A percentile compares a stretch with the other conserved stretches of the same genome.
Evolutionary conservation across 441 rosid genomes (phyloP).

Genomic region (Populus hybrid): DNA sequence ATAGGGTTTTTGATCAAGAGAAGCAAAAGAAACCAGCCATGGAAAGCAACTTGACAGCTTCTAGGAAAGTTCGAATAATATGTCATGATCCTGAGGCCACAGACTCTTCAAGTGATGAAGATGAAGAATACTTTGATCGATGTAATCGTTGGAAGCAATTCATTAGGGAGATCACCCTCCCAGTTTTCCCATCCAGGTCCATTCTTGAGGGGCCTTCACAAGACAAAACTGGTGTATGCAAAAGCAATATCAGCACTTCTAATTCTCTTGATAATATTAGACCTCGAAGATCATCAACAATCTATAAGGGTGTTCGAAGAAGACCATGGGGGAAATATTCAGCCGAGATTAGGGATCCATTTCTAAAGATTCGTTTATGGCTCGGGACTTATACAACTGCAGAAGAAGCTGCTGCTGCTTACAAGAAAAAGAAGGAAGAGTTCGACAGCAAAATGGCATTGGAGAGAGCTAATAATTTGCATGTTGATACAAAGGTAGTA

Average conservation of each 20-base stretch:
- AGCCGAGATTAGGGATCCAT: constrained; percentile 44
- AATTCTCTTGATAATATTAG: constrained; percentile 10
- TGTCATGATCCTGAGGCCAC: constrained; percentile 49
- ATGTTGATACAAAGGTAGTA: not conserved
- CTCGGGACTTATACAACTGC: constrained; percentile 39
- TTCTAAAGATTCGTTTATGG: constrained; percentile 31
- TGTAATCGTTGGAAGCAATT: constrained; percentile 14
- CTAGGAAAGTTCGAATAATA: constrained; percentile 38
- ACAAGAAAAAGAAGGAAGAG: constrained; percentile 40
- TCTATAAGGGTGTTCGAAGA: constrained; percentile 40
- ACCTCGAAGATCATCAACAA: constrained; percentile 16
- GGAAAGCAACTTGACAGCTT: not conserved
- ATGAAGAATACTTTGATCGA: not conserved
- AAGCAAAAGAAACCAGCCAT: constrained; percentile 4
- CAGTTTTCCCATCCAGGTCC: not conserved
- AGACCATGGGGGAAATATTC: constrained; percentile 46
- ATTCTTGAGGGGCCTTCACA: not conserved
- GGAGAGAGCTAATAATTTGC: constrained; percentile 14
- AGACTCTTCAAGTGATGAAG: constrained; percentile 46
- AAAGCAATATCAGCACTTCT: not conserved
- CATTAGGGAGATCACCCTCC: constrained; percentile 33
- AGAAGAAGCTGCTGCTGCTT: constrained; percentile 48
- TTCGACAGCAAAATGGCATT: constrained; percentile 23
- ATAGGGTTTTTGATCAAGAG: constrained; percentile 3
- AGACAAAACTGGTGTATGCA: not conserved